Evolutionary conservation across 2,329 filamentous ascomycete species (phyloP).

Genomic region (Coniochaeta prunicola): DNA sequence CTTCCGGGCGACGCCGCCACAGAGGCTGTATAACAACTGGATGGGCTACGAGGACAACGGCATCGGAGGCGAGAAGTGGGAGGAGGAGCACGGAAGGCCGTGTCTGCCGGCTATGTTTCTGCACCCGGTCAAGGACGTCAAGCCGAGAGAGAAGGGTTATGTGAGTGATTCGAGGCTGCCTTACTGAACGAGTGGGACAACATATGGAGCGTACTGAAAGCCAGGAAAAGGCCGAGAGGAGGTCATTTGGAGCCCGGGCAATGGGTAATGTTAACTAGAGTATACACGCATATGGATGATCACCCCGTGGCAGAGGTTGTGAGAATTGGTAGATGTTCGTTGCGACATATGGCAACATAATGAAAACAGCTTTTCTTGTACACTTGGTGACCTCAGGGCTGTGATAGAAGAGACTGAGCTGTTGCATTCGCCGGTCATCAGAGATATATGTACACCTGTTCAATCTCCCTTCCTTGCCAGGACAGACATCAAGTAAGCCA

Average conservation of each 20-base stretch:
- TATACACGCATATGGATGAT: background rate
- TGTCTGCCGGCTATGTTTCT: constrained; percentile 53
- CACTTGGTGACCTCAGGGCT: background rate
- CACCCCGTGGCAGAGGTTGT: background rate
- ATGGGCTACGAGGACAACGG: constrained; percentile 51
- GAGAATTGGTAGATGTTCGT: background rate
- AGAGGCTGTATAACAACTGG: constrained; percentile 55
- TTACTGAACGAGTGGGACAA: constrained; percentile 15
- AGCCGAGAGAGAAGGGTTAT: constrained; percentile 38
- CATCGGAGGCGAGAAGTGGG: constrained; percentile 49
- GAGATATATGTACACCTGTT: background rate
- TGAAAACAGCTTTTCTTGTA: background rate
- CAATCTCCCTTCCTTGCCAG: too few species aligned
- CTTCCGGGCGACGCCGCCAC: constrained; percentile 49
- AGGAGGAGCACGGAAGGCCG: constrained; percentile 45
- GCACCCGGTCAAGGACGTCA: constrained; percentile 53
- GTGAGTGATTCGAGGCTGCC: constrained; percentile 32
- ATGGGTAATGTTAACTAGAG: background rate
- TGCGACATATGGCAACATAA: background rate
- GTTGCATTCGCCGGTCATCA: background rate
- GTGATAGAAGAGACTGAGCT: background rate
- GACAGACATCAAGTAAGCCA: too few species aligned
- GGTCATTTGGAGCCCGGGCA: background rate
- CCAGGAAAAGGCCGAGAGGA: background rate
- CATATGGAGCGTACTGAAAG: too few species aligned